Percentiles rank a stretch among this genome's conserved stretches.
Conservation (phyloP, 2,329 filamentous ascomycete species). For the Malbranchea zuffiana region DNA sequence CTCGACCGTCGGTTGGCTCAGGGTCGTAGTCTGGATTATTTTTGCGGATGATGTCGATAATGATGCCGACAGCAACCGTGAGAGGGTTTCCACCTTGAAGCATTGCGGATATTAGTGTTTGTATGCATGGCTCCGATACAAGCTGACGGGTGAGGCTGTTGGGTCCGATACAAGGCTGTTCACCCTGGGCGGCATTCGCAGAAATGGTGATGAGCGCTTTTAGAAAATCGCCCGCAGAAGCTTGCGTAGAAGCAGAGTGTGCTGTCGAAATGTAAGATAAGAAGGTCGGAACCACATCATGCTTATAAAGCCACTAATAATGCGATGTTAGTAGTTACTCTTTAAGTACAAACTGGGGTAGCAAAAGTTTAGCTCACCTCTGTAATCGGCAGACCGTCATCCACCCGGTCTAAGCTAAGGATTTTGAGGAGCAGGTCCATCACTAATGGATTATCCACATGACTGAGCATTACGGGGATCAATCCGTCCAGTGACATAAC, state of each 20-base stretch:
- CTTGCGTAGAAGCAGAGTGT: constrained; percentile 82
- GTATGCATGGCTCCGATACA: constrained; percentile 73
- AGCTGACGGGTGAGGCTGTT: constrained; percentile 93
- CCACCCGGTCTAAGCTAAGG: constrained; percentile 86
- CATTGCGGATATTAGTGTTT: constrained; percentile 83
- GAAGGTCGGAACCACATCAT: constrained; percentile 75
- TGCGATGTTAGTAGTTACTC: constrained; percentile 4
- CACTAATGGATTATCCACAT: constrained; percentile 94
- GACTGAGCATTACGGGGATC: constrained; percentile 73
- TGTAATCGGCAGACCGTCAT: constrained; percentile 83
- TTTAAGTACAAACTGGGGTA: constrained; percentile 1
- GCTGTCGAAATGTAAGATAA: constrained; percentile 78
- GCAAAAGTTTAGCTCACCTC: constrained; percentile 50
- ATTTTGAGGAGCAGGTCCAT: constrained; percentile 97
- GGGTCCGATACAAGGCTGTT: constrained; percentile 96
- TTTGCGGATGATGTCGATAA: constrained; percentile 97
- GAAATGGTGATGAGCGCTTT: constrained; percentile 99
- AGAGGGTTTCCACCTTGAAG: constrained; percentile 83
- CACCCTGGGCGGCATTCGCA: constrained; percentile 93
- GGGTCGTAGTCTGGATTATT: constrained; percentile 99
- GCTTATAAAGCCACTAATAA: constrained; percentile 77
- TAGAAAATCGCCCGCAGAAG: constrained; percentile 90
- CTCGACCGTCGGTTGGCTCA: constrained; percentile 72
- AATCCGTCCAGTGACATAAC: constrained; percentile 75
- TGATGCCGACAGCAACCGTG: constrained; percentile 90